Percentiles rank a stretch among this genome's conserved stretches.
phyloP scores from a whole-genome alignment of 495 filamentous ascomycete species.

The Tuber calosporum region DNA sequence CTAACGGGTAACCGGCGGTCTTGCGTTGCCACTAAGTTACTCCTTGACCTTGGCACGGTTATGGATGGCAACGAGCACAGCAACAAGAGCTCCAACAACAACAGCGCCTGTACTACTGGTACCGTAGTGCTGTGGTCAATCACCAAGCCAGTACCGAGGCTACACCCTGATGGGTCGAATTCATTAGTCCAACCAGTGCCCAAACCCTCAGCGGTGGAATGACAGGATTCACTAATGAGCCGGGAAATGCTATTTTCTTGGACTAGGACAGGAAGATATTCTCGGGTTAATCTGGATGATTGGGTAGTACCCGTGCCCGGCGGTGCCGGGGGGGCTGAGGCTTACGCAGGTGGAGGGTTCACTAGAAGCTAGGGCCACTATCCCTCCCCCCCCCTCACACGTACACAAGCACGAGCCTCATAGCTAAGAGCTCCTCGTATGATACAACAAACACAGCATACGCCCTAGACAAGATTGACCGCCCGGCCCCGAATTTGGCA shows the following conservation, averaged over 20 bases:
- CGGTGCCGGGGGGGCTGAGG: conserved; percentile 57
- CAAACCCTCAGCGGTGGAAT: conserved; percentile 3
- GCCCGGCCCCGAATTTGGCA: conserved; percentile 49
- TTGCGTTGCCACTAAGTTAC: too few relatives aligned
- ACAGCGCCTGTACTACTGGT: too few relatives aligned
- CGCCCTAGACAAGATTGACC: conserved; percentile 51
- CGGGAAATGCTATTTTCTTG: conserved; percentile 11
- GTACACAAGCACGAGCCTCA: background rate
- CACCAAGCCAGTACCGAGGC: background rate
- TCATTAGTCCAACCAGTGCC: conserved; percentile 2
- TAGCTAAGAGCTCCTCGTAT: too few relatives aligned
- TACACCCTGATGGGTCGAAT: background rate
- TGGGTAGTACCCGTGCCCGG: conserved; percentile 59
- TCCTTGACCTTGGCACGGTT: too few relatives aligned
- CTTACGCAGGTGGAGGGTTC: conserved; percentile 61
- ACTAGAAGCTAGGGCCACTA: conserved; percentile 58
- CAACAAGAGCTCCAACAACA: background rate
- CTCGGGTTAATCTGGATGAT: conserved; percentile 50
- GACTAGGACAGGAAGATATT: conserved; percentile 19
- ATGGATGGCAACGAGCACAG: background rate
- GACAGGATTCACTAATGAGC: conserved; percentile 1
- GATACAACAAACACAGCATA: conserved; percentile 50
- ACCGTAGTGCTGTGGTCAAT: background rate
- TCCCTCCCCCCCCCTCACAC: conserved; percentile 7
- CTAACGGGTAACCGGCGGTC: background rate